Evolutionary conservation across 1,139 yeast genomes (phyloP).

Genomic region (Hemisphaericaspora xylofermentans): DNA sequence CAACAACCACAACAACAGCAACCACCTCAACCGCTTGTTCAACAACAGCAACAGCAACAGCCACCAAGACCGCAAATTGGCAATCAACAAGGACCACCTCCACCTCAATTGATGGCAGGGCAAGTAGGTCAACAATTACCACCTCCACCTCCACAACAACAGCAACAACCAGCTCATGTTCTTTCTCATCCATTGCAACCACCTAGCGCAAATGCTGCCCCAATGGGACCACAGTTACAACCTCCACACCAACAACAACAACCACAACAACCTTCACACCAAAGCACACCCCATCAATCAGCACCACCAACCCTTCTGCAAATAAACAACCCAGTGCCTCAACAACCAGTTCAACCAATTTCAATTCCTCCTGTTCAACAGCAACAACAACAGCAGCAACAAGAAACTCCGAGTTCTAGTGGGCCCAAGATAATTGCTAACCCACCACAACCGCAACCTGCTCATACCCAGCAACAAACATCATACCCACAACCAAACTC

Average conservation of each 20-base stretch:
- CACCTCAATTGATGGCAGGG: conserved; percentile 8
- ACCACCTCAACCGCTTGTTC: conserved; percentile 8
- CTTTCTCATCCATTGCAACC: conserved; percentile 6
- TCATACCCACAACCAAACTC: conserved; percentile 2
- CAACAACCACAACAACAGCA: conserved; percentile 19
- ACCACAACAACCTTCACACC: conserved; percentile 8
- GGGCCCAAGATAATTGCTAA: neutral
- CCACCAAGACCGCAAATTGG: conserved; percentile 6
- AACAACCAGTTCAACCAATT: conserved; percentile 2
- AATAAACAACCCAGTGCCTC: conserved; percentile 5
- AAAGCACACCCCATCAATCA: conserved; percentile 8
- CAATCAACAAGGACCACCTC: conserved; percentile 11
- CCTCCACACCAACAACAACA: conserved; percentile 8
- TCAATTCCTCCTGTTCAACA: conserved; percentile 2
- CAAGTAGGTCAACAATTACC: conserved; percentile 6
- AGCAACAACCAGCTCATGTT: conserved; percentile 6
- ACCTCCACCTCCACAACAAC: conserved; percentile 11
- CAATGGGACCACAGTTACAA: conserved; percentile 2
- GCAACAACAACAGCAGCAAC: conserved; percentile 4
- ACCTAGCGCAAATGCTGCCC: neutral
- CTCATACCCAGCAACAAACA: conserved; percentile 1
- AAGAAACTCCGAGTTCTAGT: conserved; percentile 4
- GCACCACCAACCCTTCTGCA: conserved; percentile 11
- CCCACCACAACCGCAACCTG: conserved; percentile 4
- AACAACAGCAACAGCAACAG: conserved; percentile 13